These are phyloP conservation scores for Linderina pennispora DNA, from an alignment of 192 early-diverging fungal genomes.

Conservation along the genomic window DNA sequence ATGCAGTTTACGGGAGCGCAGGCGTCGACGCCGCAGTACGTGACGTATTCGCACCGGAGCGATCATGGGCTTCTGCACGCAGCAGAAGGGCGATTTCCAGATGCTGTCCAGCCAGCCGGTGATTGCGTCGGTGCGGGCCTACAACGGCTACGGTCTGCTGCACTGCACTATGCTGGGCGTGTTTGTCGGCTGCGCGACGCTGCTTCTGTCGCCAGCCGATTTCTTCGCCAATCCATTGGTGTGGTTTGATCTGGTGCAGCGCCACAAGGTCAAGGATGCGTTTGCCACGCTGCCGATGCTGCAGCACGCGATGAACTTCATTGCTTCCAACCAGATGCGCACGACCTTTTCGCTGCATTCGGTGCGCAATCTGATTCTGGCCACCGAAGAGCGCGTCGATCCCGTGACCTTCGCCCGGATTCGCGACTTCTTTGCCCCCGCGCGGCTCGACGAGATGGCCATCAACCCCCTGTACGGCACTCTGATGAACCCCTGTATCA, in stretches of 20 bases:
- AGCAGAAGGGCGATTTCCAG: conserved; percentile 48
- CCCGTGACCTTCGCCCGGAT: conserved; percentile 47
- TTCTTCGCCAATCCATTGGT: conserved; percentile 53
- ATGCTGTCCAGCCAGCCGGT: conserved; percentile 35
- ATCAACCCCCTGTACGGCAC: conserved; percentile 73
- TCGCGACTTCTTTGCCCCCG: conserved; percentile 52
- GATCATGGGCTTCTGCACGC: conserved; percentile 31
- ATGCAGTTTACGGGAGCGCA: conserved; percentile 39
- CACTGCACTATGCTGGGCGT: conserved; percentile 47
- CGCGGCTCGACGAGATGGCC: conserved; percentile 60
- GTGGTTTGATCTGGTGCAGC: conserved; percentile 69
- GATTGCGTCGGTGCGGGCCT: conserved; percentile 43
- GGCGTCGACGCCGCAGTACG: conserved; percentile 43
- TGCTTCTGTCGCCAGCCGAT: conserved; percentile 59
- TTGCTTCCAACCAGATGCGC: conserved; percentile 43
- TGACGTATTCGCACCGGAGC: conserved; percentile 34
- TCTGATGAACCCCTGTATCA: conserved; percentile 71
- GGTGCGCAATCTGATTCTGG: conserved; percentile 59
- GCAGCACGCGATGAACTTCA: conserved; percentile 59
- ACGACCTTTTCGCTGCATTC: conserved; percentile 44
- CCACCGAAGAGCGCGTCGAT: conserved; percentile 50
- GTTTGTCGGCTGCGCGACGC: conserved; percentile 54
- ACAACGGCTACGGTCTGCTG: conserved; percentile 50
- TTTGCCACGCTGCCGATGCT: conserved; percentile 61
- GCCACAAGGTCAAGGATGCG: conserved; percentile 65